Base-by-base conservation (phyloP, 805 yeast species). In the Kodamaea lidongshanica region DNA sequence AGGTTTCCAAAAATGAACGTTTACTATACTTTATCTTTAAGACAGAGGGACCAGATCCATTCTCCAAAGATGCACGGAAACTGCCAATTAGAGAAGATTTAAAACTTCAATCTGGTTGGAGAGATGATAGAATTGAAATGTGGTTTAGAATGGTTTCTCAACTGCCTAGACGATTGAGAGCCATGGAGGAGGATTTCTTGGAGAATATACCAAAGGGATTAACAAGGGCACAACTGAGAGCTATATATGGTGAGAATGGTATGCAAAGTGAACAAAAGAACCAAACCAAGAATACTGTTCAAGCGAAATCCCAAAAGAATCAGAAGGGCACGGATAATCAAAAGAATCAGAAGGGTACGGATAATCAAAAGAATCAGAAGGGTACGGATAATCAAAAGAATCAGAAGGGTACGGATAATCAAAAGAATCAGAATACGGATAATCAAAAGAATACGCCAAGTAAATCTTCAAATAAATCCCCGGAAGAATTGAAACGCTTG, bases 91-190 rank as follows among this genome's bases (percentile, higher is more conserved):
- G 95, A 30, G 55, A 60, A 18, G 67, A 65, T 15, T 58, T 85
- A 48, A 72, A 67, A 39, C 42, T 51, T 5, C 61, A 64, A 21
- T 70, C 79, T 0, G 63, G 64, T 1, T 86, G 94, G 95, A 65
- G 87, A 0, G 88, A 87, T 53, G 95, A 86, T 47, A 95, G 85
- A 50, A 74, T 89, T 27, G 96, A 88, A 63, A 95, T 95, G 0
- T 89, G 96, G 96, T 79, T 80, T 1, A 60, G 81, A 33, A 80
- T 82, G 80, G 50, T 87, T 12, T 67, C 73, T 30, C 72, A 72
- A 44, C 72, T 77, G 24, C 86, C 92, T 1, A 63, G 65, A 25
- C 64, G 82, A 34, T 78, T 72, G 40, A 70, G 71, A 42, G 35
- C 74, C 3, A 50, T 83, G 34, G 94, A 83, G 44, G 79, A 77